Conservation (phyloP, 139 green algal genomes). For the Limnomonas spitsbergensis region DNA sequence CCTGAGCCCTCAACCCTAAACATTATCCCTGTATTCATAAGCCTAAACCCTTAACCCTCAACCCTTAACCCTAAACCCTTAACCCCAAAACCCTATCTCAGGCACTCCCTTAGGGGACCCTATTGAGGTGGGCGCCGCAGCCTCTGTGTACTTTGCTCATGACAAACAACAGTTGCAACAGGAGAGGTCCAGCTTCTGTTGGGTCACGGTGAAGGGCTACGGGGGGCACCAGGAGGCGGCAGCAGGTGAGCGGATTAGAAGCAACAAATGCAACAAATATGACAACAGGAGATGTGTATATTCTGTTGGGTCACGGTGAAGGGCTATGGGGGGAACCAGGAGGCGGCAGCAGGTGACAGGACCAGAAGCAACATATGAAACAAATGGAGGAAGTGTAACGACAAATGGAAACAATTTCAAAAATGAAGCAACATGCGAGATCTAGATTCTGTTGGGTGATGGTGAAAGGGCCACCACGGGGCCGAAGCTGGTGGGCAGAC, state of each 20-base stretch:
- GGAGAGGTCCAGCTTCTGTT: slow-evolving; percentile 29
- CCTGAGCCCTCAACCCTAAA: too few relatives aligned
- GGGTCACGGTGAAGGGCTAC: slow-evolving; percentile 48
- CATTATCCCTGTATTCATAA: too few relatives aligned
- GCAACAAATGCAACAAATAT: too few relatives aligned
- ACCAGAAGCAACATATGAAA: too few relatives aligned
- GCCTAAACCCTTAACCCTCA: too few relatives aligned
- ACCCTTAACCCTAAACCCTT: too few relatives aligned
- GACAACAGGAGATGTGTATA: too few relatives aligned
- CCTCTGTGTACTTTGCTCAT: slow-evolving; percentile 30
- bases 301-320: slow-evolving; percentile 30
- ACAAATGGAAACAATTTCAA: too few relatives aligned
- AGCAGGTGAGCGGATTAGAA: slow-evolving; percentile 37
- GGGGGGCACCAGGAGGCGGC: slow-evolving; percentile 55
- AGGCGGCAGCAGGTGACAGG: slow-evolving; percentile 7
- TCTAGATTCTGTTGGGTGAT: slow-evolving; percentile 28
- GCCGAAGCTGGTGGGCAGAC: slow-evolving; percentile 43
- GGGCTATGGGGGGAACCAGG: slow-evolving; percentile 38
- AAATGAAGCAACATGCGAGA: too few relatives aligned
- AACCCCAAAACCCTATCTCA: too few relatives aligned
- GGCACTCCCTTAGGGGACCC: slow-evolving; percentile 62
- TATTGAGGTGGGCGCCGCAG: slow-evolving; percentile 54
- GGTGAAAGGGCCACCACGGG: slow-evolving; percentile 57
- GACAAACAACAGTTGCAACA: too few relatives aligned
- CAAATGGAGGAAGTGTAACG: too few relatives aligned